These are phyloP conservation scores for Pythium periplocum DNA, from an alignment of 352 stramenopile genomes.

Conservation along the genomic window DNA sequence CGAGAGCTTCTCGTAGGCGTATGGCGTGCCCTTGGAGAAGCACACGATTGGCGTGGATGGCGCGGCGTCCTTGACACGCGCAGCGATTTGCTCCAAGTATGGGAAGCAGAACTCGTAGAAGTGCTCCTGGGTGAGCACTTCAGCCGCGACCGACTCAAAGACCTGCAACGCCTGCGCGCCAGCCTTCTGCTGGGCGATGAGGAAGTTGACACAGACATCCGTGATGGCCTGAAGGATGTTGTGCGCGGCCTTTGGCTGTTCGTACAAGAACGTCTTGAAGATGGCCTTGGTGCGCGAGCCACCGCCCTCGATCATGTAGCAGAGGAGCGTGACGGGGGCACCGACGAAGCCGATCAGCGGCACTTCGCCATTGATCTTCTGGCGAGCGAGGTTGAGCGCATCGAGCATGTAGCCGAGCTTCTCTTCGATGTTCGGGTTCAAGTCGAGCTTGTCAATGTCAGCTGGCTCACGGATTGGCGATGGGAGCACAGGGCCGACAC, in stretches of 20 bases:
- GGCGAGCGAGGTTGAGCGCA: slow-evolving; percentile 90
- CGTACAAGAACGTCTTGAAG: slow-evolving; percentile 93
- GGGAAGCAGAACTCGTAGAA: slow-evolving; percentile 96
- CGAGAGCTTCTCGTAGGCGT: slow-evolving; percentile 67
- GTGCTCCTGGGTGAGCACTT: slow-evolving; percentile 91
- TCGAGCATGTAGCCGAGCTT: slow-evolving; percentile 95
- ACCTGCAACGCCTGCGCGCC: slow-evolving; percentile 95
- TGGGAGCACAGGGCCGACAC: slow-evolving; percentile 87
- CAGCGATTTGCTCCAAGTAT: slow-evolving; percentile 79
- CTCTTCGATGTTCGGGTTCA: slow-evolving; percentile 88
- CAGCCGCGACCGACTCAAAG: slow-evolving; percentile 96
- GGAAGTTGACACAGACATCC: slow-evolving; percentile 94
- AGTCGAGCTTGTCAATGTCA: slow-evolving; percentile 89
- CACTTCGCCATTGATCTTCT: slow-evolving; percentile 89
- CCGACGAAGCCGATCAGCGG: slow-evolving; percentile 98
- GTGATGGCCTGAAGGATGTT: slow-evolving; percentile 92
- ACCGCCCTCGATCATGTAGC: slow-evolving; percentile 98
- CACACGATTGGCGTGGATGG: slow-evolving; percentile 70
- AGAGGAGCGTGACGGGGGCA: slow-evolving; percentile 95
- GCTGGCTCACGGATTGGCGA: slow-evolving; percentile 72
- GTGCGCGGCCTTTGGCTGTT: slow-evolving; percentile 89
- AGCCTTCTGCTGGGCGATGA: slow-evolving; percentile 91
- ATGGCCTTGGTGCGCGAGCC: slow-evolving; percentile 93
- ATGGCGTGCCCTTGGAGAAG: slow-evolving; percentile 84
- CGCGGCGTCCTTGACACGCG: slow-evolving; percentile 66